Percentiles rank a stretch among this genome's conserved stretches.
Conservation (phyloP, 345 rosid genomes). For the Theobroma cacao region DNA sequence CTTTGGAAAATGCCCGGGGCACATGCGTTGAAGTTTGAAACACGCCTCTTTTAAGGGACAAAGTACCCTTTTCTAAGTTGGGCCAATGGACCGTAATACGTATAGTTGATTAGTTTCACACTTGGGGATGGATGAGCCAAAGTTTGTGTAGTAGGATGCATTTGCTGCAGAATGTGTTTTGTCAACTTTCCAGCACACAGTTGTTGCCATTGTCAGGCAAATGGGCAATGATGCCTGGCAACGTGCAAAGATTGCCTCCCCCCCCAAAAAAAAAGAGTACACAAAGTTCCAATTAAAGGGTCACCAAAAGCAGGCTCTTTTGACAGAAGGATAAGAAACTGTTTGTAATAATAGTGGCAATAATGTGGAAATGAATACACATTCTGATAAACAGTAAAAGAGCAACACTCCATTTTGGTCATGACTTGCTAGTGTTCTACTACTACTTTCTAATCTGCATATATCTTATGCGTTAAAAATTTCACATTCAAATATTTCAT, state of each 20-base stretch:
- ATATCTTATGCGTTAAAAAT: neutral
- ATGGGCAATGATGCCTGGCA: neutral
- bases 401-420: neutral
- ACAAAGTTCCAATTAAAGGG: neutral
- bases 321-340: neutral
- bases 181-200: constrained; percentile 27
- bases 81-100: neutral
- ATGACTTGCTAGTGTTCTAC: neutral
- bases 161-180: neutral
- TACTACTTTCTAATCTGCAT: neutral
- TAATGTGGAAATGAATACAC: neutral
- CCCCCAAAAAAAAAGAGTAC: neutral
- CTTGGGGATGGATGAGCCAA: neutral
- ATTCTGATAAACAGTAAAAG: neutral
- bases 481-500: too few species aligned
- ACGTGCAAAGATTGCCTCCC: neutral
- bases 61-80: constrained; percentile 10
- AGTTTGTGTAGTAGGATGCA: neutral
- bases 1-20: constrained; percentile 14
- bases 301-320: neutral
- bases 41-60: constrained; percentile 7
- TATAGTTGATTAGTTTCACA: constrained; percentile 6
- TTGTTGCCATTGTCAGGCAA: constrained; percentile 15
- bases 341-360: neutral
- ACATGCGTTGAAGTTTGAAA: neutral